Evolutionary conservation across 768 basidiomycete genomes (phyloP).

Genomic region (Boletus eberwhitei): DNA sequence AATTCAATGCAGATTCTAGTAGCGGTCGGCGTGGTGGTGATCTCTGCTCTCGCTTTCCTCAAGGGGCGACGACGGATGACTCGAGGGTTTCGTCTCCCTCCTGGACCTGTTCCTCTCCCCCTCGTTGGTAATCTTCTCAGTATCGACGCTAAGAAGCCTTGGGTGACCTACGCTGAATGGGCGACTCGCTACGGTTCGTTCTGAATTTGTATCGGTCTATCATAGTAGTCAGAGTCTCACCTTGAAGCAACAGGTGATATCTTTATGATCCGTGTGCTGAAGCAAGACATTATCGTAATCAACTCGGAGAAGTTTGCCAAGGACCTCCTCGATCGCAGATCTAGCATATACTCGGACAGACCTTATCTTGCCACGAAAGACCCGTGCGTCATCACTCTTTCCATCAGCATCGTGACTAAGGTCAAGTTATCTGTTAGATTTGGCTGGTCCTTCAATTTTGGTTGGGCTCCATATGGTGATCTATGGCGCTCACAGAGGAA

Average conservation of each 20-base stretch:
- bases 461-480: conserved; percentile 18
- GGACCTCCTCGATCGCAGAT: conserved; percentile 28
- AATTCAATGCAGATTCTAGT: neutral
- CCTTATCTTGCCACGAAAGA: conserved; percentile 12
- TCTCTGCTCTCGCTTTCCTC: neutral
- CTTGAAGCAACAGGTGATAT: conserved; percentile 12
- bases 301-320: conserved; percentile 27
- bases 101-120: conserved; percentile 18
- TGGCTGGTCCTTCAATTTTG: conserved; percentile 20
- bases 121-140: conserved; percentile 15
- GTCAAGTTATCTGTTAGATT: conserved; percentile 7
- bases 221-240: neutral
- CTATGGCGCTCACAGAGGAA: conserved; percentile 23
- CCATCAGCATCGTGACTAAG: neutral
- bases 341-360: conserved; percentile 28
- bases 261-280: conserved; percentile 19
- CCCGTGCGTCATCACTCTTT: conserved; percentile 7
- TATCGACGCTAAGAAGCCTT: conserved; percentile 17
- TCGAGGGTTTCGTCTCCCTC: conserved; percentile 7
- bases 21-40: neutral
- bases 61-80: neutral
- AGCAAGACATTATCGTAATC: conserved; percentile 22
- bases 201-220: neutral
- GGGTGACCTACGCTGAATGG: conserved; percentile 22
- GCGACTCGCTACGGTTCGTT: conserved; percentile 14